Evolutionary conservation across 345 rosid species (phyloP), one percentile per base, ranked within the genome.

Genomic region (Dovyalis caffra): DNA sequence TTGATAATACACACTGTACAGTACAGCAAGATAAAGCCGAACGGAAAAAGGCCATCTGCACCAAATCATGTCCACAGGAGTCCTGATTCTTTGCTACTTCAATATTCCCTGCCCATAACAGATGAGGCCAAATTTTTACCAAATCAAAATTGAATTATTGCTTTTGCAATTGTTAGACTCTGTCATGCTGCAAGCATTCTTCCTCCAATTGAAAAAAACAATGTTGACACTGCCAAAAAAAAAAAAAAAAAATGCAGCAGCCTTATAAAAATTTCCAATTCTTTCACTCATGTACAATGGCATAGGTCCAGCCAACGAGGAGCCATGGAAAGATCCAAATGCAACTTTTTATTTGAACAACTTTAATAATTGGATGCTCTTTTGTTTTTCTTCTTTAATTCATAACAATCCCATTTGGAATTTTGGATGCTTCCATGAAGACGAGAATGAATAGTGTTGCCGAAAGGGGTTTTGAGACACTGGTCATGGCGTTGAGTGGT

Each of bases 71-170:
- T 28, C 70, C 35, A 4, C 11, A 26, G 25, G 28, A 49, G 74
- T 43, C 33, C 2, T 0, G 1, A 1, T 1, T 1, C 57, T 29
- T 70, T 0, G 23, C 66, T 21, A n/a, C 23, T 25, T 57, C 28
- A 51, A 57, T 69, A 81, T 75, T 82, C 79, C 64, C 71, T 33
- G 2, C 40, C 64, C 72, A 5, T 64, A 74, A n/a, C 10, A 35
- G 40, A 72, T 18, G 57, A 33, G 5, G 74, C 75, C 81, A 71
- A 80, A 43, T 49, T 16, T 60, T 34, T 4, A 73, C 16, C 33
- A 70, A 32, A 77, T 71, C 76, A 71, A 70, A 51, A 37, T 43
- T 5, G 23, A 43, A 2, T 23, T 7, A 12, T 66, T 1, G 45
- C 5, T 28, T 32, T 34, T 58, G 70, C 75, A 57, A 33, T 10